Evolutionary conservation across 495 filamentous ascomycete species (phyloP).

Genomic region (Penicillium taxi): DNA sequence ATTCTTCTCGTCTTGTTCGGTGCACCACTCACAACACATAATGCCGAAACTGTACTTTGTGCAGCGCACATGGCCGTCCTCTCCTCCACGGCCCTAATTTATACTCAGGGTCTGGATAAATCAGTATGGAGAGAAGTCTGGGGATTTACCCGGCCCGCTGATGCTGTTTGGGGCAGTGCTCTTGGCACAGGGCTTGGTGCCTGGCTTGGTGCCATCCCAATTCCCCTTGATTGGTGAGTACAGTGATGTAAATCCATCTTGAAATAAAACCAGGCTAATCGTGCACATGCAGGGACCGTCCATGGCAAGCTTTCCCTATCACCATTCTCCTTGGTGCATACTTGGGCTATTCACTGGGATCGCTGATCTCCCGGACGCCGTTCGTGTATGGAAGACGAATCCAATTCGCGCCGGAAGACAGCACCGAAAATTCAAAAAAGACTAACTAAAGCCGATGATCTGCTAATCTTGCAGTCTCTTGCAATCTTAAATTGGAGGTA

Average conservation of each 20-base stretch:
- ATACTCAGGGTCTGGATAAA: slow-evolving; percentile 72
- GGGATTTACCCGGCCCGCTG: slow-evolving; percentile 35
- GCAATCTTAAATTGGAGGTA: too few species aligned
- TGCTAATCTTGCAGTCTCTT: too few species aligned
- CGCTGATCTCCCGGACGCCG: slow-evolving; percentile 47
- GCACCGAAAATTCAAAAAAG: slow-evolving; percentile 23
- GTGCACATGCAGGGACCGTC: slow-evolving; percentile 55
- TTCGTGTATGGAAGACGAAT: slow-evolving; percentile 56
- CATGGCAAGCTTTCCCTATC: slow-evolving; percentile 97
- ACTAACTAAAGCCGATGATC: slow-evolving; percentile 12
- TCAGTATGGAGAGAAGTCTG: slow-evolving; percentile 65
- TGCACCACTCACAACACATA: slow-evolving; percentile 79
- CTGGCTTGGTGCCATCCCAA: slow-evolving; percentile 72
- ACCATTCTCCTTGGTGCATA: slow-evolving; percentile 74
- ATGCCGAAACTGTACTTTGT: slow-evolving; percentile 66
- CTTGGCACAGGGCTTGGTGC: slow-evolving; percentile 45
- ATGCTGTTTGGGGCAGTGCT: slow-evolving; percentile 35
- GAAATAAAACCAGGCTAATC: not conserved
- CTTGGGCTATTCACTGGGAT: slow-evolving; percentile 56
- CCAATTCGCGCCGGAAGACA: slow-evolving; percentile 39
- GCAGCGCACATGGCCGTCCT: slow-evolving; percentile 76
- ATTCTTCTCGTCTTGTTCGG: slow-evolving; percentile 75
- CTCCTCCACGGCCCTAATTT: slow-evolving; percentile 65
- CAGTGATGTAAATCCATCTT: too few species aligned
- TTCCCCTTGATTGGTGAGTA: slow-evolving; percentile 85